Evolutionary conservation across 129 eudicot genomes (phyloP).

Genomic region (Sambucus nigra): DNA sequence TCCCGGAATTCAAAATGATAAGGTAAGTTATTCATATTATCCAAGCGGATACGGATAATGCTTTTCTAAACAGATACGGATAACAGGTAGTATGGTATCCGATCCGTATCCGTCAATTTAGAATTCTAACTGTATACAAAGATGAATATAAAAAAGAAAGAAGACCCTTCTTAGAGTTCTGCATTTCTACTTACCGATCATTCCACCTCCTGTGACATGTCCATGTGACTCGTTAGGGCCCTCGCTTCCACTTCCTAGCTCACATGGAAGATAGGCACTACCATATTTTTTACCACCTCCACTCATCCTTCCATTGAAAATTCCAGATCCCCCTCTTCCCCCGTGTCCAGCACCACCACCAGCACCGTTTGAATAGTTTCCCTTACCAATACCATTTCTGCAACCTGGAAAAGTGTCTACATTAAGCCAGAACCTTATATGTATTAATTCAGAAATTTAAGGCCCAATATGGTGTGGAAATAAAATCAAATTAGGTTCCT

Average conservation of each 20-base stretch:
- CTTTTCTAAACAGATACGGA: no score
- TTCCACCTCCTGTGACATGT: constrained; percentile 81
- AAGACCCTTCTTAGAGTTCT: no score
- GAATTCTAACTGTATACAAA: no score
- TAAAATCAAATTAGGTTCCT: neutral
- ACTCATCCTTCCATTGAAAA: constrained; percentile 50
- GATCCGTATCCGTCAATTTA: no score
- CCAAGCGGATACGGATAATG: no score
- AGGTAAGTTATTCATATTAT: no score
- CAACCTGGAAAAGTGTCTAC: constrained; percentile 43
- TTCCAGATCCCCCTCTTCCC: constrained; percentile 77
- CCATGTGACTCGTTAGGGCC: constrained; percentile 57
- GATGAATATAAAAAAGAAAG: no score
- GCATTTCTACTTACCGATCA: constrained; percentile 67
- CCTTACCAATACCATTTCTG: constrained; percentile 67
- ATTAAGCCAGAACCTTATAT: constrained; percentile 11
- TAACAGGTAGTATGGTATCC: no score
- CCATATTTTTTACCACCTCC: constrained; percentile 77
- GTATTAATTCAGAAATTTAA: neutral
- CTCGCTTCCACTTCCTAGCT: constrained; percentile 74
- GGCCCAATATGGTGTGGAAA: neutral
- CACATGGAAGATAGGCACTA: constrained; percentile 75
- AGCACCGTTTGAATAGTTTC: constrained; percentile 82
- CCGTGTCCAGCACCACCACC: constrained; percentile 98
- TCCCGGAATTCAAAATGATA: no score